Evolutionary conservation across 495 filamentous ascomycete genomes (phyloP).

Genomic region (Schizothecium vesticola): DNA sequence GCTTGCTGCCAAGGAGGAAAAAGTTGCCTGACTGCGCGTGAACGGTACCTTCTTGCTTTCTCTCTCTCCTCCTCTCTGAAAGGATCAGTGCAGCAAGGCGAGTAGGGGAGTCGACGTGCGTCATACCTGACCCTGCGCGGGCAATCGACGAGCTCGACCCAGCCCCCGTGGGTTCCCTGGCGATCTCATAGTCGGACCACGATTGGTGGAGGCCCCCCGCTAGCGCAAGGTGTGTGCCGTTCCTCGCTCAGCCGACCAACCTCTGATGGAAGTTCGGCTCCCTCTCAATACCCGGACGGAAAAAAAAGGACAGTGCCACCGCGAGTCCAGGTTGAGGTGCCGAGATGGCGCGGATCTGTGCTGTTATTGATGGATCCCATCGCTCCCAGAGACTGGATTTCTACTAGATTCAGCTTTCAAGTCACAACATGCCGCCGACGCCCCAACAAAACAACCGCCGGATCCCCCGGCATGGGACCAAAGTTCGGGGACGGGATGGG

Average conservation of each 20-base stretch:
- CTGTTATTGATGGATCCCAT: background rate
- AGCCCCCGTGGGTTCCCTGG: constrained; percentile 6
- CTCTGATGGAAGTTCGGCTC: background rate
- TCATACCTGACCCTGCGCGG: constrained; percentile 1
- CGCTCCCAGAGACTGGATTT: background rate
- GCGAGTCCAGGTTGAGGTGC: background rate
- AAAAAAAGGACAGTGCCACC: background rate
- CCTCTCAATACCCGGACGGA: background rate
- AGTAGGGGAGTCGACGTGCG: constrained; percentile 8
- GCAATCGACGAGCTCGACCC: constrained; percentile 1
- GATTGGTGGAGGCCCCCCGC: background rate
- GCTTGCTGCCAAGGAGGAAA: constrained; percentile 7
- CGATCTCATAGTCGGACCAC: background rate
- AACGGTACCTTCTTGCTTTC: constrained; percentile 5
- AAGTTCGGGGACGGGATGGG: background rate
- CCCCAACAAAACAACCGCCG: background rate
- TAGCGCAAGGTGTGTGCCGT: constrained; percentile 2
- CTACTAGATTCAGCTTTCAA: background rate
- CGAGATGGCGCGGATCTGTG: too few relatives aligned
- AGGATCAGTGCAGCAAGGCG: constrained; percentile 5
- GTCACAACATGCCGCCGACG: background rate
- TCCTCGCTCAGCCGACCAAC: constrained; percentile 10
- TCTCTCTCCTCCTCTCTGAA: too few relatives aligned
- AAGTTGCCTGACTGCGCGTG: constrained; percentile 6
- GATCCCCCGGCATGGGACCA: background rate